A percentile compares a stretch with the other conserved stretches of the same genome.
These are phyloP conservation scores for Eimeria tenella DNA, from an alignment of 169 alveolate genomes.

Conservation along the genomic window DNA sequence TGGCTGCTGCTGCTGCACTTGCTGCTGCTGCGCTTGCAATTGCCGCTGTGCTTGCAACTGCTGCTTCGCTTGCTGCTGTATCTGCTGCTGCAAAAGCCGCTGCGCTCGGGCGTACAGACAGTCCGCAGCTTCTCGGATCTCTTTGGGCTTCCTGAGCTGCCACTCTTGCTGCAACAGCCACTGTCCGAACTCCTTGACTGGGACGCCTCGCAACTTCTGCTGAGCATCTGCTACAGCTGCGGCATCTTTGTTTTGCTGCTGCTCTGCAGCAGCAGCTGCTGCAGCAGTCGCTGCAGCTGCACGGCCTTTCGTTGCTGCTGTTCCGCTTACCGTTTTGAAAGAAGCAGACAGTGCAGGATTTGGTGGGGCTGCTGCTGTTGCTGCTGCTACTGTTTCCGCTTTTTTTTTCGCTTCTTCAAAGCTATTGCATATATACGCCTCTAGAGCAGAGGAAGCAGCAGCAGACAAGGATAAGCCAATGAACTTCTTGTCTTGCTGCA, in stretches of 20 bases:
- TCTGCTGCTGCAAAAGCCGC: slow-evolving; percentile 6
- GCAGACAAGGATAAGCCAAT: not conserved
- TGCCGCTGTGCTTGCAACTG: not conserved
- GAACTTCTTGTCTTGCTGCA: not conserved
- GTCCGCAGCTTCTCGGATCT: slow-evolving; percentile 33
- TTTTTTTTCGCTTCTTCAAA: not conserved
- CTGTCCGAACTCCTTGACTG: not conserved
- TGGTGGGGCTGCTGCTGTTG: not conserved
- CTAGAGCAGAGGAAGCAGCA: not conserved
- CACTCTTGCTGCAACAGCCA: slow-evolving; percentile 51
- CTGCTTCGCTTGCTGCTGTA: not conserved
- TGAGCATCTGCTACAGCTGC: not conserved
- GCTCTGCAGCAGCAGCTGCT: not conserved
- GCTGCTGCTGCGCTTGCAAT: not conserved
- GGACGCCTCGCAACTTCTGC: not conserved
- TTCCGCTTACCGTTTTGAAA: not conserved
- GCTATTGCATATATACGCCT: not conserved
- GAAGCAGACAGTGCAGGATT: not conserved
- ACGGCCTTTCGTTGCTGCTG: slow-evolving; percentile 16
- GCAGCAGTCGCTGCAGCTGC: not conserved
- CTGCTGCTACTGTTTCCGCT: not conserved
- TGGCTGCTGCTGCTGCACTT: not conserved
- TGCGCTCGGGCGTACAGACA: slow-evolving; percentile 44
- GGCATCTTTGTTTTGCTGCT: slow-evolving; percentile 16
- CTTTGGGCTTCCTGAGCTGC: not conserved